Evolutionary conservation across 805 yeast species (phyloP).

Genomic region (Lipomyces kockii): DNA sequence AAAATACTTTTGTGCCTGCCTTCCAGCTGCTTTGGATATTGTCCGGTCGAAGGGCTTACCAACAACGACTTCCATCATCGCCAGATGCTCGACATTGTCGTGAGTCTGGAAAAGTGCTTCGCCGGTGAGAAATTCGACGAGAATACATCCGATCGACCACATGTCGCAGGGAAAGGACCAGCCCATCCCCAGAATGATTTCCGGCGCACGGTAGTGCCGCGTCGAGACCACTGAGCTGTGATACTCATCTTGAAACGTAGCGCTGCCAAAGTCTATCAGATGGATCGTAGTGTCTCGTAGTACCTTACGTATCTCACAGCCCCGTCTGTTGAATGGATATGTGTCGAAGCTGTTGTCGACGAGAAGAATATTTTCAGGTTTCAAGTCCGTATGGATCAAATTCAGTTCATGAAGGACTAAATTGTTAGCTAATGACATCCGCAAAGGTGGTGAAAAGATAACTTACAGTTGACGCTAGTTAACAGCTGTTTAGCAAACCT

Average conservation of each 20-base stretch:
- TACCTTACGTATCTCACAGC: slow-evolving; percentile 47
- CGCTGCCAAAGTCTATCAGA: slow-evolving; percentile 96
- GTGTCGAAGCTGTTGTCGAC: slow-evolving; percentile 56
- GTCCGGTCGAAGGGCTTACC: slow-evolving; percentile 51
- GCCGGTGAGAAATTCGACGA: slow-evolving; percentile 90
- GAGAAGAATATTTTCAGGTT: slow-evolving; percentile 90
- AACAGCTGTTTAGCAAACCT: slow-evolving; percentile 84
- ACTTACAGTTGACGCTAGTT: slow-evolving; percentile 69
- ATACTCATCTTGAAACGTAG: slow-evolving; percentile 90
- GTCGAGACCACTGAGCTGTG: slow-evolving; percentile 93
- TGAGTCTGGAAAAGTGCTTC: slow-evolving; percentile 94
- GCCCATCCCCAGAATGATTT: slow-evolving; percentile 89
- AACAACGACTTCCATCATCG: slow-evolving; percentile 86
- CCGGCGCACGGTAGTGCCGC: slow-evolving; percentile 96
- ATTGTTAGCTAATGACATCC: neutral
- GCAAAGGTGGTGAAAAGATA: neutral
- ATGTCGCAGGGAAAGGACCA: slow-evolving; percentile 97
- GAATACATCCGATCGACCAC: slow-evolving; percentile 95
- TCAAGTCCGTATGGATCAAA: slow-evolving; percentile 91
- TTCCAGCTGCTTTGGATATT: slow-evolving; percentile 39
- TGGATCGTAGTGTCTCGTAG: slow-evolving; percentile 80
- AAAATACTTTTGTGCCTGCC: slow-evolving; percentile 40
- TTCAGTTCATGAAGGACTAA: slow-evolving; percentile 77
- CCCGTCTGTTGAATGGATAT: slow-evolving; percentile 47
- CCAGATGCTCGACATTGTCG: slow-evolving; percentile 91